Conservation (phyloP, 148 eudicot species). For the Hydrangea macrophylla region DNA sequence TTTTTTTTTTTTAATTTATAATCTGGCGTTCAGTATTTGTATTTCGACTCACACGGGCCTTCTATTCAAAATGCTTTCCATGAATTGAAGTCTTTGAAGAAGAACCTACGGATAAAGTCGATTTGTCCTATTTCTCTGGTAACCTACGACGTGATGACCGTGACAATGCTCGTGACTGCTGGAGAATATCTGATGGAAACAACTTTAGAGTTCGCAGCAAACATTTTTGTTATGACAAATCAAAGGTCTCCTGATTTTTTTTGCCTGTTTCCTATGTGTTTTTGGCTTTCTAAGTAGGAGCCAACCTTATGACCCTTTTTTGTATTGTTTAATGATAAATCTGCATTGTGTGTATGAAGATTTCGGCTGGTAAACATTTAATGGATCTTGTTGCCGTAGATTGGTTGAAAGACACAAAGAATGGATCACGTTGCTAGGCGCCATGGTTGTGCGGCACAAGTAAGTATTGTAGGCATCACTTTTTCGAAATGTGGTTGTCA, state of each 20-base stretch:
- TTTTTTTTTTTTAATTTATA: background rate
- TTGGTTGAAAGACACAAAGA: slow-evolving; percentile 91
- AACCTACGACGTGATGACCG: slow-evolving; percentile 67
- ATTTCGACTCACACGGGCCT: slow-evolving; percentile 13
- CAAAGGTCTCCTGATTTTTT: slow-evolving; percentile 45
- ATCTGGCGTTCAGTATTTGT: background rate
- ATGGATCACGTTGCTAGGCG: slow-evolving; percentile 98
- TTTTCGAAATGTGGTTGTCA: too few relatives aligned
- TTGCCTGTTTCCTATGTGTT: slow-evolving; percentile 1
- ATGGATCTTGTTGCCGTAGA: slow-evolving; percentile 98
- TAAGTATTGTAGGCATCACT: slow-evolving; percentile 29
- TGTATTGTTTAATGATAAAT: slow-evolving; percentile 16
- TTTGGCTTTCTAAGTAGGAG: background rate
- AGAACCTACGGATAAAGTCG: slow-evolving; percentile 56
- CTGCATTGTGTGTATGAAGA: slow-evolving; percentile 31
- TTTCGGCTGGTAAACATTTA: slow-evolving; percentile 79
- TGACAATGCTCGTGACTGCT: slow-evolving; percentile 85
- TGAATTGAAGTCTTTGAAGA: slow-evolving; percentile 61
- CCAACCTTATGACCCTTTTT: background rate
- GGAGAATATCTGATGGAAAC: slow-evolving; percentile 86
- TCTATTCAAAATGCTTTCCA: slow-evolving; percentile 22
- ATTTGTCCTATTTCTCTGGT: slow-evolving; percentile 80
- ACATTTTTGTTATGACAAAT: slow-evolving; percentile 65
- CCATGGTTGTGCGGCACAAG: slow-evolving; percentile 90
- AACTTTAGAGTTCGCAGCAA: slow-evolving; percentile 94